A percentile compares a stretch with the other conserved stretches of the same genome.
These are phyloP conservation scores for Diaporthe nobilis DNA, from an alignment of 2,329 filamentous ascomycete genomes.

Conservation along the genomic window DNA sequence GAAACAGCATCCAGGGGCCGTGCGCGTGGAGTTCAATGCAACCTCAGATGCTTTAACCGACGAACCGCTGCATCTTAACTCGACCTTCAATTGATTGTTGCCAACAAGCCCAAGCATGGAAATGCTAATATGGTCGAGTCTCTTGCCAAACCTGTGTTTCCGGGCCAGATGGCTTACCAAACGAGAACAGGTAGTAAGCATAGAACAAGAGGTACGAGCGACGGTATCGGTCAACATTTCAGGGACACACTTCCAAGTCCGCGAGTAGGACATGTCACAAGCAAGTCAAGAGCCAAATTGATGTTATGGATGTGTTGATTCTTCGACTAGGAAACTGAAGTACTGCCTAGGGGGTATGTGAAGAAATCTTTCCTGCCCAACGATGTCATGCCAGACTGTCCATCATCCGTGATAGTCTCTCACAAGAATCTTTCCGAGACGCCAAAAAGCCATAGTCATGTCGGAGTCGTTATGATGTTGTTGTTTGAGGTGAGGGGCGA, in stretches of 20 bases:
- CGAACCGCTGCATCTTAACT: background rate
- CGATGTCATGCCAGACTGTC: constrained; percentile 31
- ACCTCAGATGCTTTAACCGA: background rate
- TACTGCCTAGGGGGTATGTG: constrained; percentile 51
- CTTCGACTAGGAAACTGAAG: constrained; percentile 46
- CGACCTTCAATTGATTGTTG: background rate
- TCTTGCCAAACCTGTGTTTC: background rate
- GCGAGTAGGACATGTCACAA: background rate
- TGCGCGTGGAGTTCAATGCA: background rate
- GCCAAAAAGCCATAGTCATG: constrained; percentile 35
- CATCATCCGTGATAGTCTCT: constrained; percentile 15
- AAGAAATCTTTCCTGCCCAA: constrained; percentile 40
- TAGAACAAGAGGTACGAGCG: too few species aligned
- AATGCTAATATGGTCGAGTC: background rate
- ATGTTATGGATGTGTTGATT: constrained; percentile 35
- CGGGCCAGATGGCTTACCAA: too few species aligned
- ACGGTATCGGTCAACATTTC: too few species aligned
- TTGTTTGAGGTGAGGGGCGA: background rate
- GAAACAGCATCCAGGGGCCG: constrained; percentile 19
- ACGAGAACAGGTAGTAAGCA: too few species aligned
- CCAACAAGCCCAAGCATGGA: too few species aligned
- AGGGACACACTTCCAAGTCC: too few species aligned
- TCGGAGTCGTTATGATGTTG: constrained; percentile 17
- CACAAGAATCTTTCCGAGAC: constrained; percentile 26
- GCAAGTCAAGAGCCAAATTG: background rate